These are phyloP conservation scores for Strobilomyces dryophilus DNA, from an alignment of 768 basidiomycete genomes.

Conservation along the genomic window DNA sequence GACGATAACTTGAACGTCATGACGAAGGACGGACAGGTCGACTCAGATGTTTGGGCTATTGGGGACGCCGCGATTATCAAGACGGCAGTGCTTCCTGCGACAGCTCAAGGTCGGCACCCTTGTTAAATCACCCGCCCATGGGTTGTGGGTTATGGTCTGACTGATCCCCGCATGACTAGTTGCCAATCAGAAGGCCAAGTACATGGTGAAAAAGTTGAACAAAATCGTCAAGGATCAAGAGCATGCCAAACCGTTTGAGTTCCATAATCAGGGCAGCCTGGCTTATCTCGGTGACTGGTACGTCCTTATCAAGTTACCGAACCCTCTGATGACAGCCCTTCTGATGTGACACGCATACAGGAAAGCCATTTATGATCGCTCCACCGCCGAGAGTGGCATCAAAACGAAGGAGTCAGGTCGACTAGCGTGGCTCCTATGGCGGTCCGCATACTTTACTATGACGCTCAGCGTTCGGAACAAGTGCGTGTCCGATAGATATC, in stretches of 20 bases:
- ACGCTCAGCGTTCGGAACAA: slow-evolving; percentile 71
- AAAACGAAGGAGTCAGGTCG: slow-evolving; percentile 61
- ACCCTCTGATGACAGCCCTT: slow-evolving; percentile 4
- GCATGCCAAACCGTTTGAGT: slow-evolving; percentile 54
- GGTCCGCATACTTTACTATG: slow-evolving; percentile 78
- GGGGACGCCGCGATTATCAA: slow-evolving; percentile 72
- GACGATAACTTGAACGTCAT: slow-evolving; percentile 61
- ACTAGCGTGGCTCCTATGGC: slow-evolving; percentile 76
- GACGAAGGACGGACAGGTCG: slow-evolving; percentile 45
- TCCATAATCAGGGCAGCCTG: slow-evolving; percentile 68
- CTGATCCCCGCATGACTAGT: slow-evolving; percentile 38
- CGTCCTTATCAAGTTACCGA: slow-evolving; percentile 18
- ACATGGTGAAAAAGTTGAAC: slow-evolving; percentile 65
- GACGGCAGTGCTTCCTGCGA: slow-evolving; percentile 65
- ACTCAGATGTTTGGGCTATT: slow-evolving; percentile 75
- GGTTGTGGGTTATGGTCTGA: slow-evolving; percentile 17
- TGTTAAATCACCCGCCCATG: slow-evolving; percentile 11
- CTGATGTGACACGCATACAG: slow-evolving; percentile 30
- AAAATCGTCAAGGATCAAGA: slow-evolving; percentile 49
- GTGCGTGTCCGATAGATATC: slow-evolving; percentile 33
- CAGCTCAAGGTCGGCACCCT: slow-evolving; percentile 63
- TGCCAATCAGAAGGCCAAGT: slow-evolving; percentile 72
- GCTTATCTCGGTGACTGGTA: slow-evolving; percentile 79
- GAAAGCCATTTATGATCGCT: slow-evolving; percentile 76
- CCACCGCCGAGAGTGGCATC: slow-evolving; percentile 44